Percentiles rank a stretch among this genome's conserved stretches.
Conservation (phyloP, 805 yeast genomes). For the Candida maris region DNA sequence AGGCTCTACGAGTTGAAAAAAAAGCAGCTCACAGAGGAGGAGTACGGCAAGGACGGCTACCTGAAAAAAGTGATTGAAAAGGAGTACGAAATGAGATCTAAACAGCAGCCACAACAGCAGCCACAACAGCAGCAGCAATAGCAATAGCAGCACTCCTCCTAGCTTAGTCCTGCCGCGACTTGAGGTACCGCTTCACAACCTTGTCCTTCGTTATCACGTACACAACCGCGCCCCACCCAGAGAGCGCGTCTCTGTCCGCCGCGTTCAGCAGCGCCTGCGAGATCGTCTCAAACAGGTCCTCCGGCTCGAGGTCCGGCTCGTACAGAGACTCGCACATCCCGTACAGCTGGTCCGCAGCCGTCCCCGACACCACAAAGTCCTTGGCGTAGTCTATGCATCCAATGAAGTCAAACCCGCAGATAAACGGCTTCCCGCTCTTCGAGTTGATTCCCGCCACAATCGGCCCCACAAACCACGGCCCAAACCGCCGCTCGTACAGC, state of each 20-base stretch:
- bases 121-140: no score
- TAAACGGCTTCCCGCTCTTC: slow-evolving; percentile 77
- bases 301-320: slow-evolving; percentile 91
- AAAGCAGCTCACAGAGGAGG: slow-evolving; percentile 68
- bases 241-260: slow-evolving; percentile 93
- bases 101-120: slow-evolving; percentile 1
- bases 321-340: slow-evolving; percentile 98
- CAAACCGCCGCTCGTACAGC: slow-evolving; percentile 85
- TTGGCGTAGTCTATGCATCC: slow-evolving; percentile 95
- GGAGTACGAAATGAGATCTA: slow-evolving; percentile 31
- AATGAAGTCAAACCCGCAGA: slow-evolving; percentile 93
- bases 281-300: slow-evolving; percentile 91
- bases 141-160: no score
- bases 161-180: slow-evolving; percentile 95
- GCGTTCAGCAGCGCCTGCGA: slow-evolving; percentile 92
- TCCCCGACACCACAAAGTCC: slow-evolving; percentile 93
- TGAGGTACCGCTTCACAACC: slow-evolving; percentile 80
- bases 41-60: slow-evolving; percentile 71
- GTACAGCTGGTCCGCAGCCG: slow-evolving; percentile 92
- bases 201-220: slow-evolving; percentile 89
- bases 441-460: slow-evolving; percentile 92
- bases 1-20: slow-evolving; percentile 52
- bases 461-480: slow-evolving; percentile 96
- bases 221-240: slow-evolving; percentile 98
- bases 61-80: slow-evolving; percentile 61